phyloP scores from a whole-genome alignment of 768 basidiomycete species.

The Leccinum sublutescens region DNA sequence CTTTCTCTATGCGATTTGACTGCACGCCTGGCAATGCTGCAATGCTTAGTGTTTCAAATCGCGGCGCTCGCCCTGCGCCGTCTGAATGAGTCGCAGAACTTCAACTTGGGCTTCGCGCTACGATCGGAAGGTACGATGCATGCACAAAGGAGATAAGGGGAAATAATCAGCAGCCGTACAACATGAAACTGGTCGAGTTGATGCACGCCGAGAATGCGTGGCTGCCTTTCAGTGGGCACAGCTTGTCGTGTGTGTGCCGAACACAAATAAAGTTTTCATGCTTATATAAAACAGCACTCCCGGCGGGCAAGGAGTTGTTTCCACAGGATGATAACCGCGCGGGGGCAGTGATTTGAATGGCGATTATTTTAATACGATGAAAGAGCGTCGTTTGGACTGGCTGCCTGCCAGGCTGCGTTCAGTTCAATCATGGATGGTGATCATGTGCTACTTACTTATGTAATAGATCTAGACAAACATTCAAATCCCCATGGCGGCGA shows the following conservation, averaged over 20 bases:
- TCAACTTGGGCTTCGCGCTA: neutral
- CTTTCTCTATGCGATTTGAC: neutral
- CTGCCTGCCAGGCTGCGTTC: neutral
- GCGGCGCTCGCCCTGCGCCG: neutral
- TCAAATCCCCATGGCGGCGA: slow-evolving; percentile 26
- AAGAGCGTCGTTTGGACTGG: neutral
- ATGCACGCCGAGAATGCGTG: slow-evolving; percentile 29
- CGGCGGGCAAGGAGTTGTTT: slow-evolving; percentile 1
- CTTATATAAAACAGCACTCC: slow-evolving; percentile 10
- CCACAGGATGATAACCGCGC: slow-evolving; percentile 26
- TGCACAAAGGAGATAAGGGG: slow-evolving; percentile 26
- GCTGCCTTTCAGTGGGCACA: slow-evolving; percentile 17
- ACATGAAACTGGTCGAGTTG: slow-evolving; percentile 21
- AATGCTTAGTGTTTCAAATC: neutral
- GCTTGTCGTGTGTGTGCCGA: slow-evolving; percentile 3
- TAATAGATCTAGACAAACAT: neutral
- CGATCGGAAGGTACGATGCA: slow-evolving; percentile 12
- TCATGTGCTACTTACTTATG: neutral
- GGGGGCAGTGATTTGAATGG: slow-evolving; percentile 21
- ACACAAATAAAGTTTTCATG: slow-evolving; percentile 20
- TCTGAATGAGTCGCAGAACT: neutral
- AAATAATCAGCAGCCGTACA: slow-evolving; percentile 17
- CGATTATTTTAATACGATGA: slow-evolving; percentile 17
- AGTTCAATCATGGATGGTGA: neutral
- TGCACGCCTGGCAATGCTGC: neutral